Conservation (phyloP, 2,329 filamentous ascomycete genomes). For the Pyricularia pennisetigena region DNA sequence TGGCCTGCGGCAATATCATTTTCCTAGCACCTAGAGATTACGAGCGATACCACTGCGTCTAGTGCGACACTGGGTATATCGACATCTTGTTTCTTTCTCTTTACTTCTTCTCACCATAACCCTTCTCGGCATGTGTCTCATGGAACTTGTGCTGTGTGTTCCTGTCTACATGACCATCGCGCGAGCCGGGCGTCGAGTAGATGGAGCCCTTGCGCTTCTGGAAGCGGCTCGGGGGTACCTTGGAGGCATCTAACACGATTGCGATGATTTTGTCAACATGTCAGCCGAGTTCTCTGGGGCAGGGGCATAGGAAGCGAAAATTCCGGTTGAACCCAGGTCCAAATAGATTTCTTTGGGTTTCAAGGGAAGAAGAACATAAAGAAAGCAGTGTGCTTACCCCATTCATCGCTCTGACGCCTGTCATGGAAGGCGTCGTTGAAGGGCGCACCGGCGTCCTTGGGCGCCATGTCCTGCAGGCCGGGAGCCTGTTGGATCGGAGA, state of each 20-base stretch:
- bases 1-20: background rate
- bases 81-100: background rate
- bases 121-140: constrained; percentile 46
- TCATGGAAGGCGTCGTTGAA: constrained; percentile 13
- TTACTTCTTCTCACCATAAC: constrained; percentile 23
- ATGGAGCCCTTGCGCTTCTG: constrained; percentile 62
- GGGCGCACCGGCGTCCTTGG: background rate
- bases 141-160: constrained; percentile 52
- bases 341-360: too few relatives aligned
- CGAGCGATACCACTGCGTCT: background rate
- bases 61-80: background rate
- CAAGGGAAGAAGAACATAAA: constrained; percentile 6
- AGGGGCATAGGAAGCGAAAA: background rate
- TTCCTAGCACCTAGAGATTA: background rate
- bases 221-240: constrained; percentile 57
- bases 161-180: constrained; percentile 53
- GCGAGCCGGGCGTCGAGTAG: constrained; percentile 53
- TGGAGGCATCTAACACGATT: constrained; percentile 44
- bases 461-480: constrained; percentile 4
- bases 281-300: background rate
- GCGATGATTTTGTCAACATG: background rate
- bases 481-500: constrained; percentile 13
- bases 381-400: constrained; percentile 27
- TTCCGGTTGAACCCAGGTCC: background rate
- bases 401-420: constrained; percentile 33